Conservation (phyloP, 176 grass and related monocot species). For the Alopecurus myosuroides region DNA sequence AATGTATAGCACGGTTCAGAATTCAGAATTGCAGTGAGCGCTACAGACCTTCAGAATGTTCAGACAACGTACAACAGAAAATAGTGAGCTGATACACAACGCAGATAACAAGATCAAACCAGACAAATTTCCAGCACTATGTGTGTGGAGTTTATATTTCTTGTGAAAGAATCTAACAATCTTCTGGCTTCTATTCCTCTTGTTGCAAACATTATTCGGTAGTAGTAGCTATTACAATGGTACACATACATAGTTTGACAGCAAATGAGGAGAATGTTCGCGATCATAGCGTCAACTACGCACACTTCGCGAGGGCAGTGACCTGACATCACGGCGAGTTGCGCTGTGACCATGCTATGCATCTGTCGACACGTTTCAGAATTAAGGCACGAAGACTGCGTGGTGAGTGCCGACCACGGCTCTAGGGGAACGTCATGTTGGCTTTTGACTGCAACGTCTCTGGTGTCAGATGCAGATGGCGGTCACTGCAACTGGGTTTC, state of each 20-base stretch:
- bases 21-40: not conserved
- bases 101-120: not conserved
- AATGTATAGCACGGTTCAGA: not conserved
- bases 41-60: not conserved
- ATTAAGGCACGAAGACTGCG: not conserved
- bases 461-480: not conserved
- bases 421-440: not conserved
- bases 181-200: not conserved
- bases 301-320: not conserved
- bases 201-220: constrained; percentile 6
- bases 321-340: not conserved
- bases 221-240: not conserved
- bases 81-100: not conserved
- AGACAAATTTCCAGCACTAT: not conserved
- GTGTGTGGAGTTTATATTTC: not conserved
- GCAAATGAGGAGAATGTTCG: not conserved
- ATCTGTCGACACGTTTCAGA: not conserved
- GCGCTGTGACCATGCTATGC: not conserved
- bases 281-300: not conserved
- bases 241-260: not conserved
- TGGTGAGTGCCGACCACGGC: not conserved
- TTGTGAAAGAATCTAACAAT: not conserved
- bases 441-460: not conserved
- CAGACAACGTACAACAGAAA: not conserved
- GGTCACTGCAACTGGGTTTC: constrained; percentile 49